These are phyloP conservation scores for Fonsecaea pugnacius DNA, from an alignment of 2,329 filamentous ascomycete genomes.

Conservation along the genomic window DNA sequence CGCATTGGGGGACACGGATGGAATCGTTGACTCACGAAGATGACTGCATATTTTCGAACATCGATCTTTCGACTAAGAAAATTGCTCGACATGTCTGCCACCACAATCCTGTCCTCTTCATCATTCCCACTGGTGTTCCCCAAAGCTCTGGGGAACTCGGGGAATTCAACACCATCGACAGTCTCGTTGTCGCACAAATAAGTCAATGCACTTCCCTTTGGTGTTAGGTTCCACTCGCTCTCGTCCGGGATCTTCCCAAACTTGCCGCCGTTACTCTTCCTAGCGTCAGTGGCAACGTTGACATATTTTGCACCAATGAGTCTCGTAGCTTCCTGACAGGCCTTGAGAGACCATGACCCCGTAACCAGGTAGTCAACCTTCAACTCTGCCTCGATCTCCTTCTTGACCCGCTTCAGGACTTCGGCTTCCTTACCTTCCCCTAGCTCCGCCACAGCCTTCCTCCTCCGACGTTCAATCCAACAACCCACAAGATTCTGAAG, in stretches of 20 bases:
- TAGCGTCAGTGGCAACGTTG: constrained; percentile 74
- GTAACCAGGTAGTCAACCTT: constrained; percentile 90
- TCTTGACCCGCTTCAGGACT: constrained; percentile 63
- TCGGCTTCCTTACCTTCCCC: constrained; percentile 52
- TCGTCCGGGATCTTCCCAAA: constrained; percentile 83
- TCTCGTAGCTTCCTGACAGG: constrained; percentile 77
- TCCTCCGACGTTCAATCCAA: constrained; percentile 75
- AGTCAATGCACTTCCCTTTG: constrained; percentile 68
- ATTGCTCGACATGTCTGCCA: constrained; percentile 93
- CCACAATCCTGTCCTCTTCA: constrained; percentile 73
- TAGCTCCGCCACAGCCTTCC: constrained; percentile 62
- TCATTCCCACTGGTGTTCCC: constrained; percentile 57
- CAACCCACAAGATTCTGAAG: constrained; percentile 82
- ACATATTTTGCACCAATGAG: constrained; percentile 75
- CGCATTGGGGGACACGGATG: background rate
- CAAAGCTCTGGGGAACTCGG: constrained; percentile 68
- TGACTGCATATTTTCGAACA: constrained; percentile 75
- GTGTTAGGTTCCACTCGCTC: constrained; percentile 73
- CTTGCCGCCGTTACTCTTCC: constrained; percentile 72
- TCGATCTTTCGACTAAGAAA: constrained; percentile 82
- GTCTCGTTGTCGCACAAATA: constrained; percentile 97
- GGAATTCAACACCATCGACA: constrained; percentile 80
- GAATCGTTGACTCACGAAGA: constrained; percentile 68
- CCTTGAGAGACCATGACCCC: constrained; percentile 88
- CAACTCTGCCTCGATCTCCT: constrained; percentile 70